Evolutionary conservation across 2,329 filamentous ascomycete genomes (phyloP), one percentile per base, ranked within the genome.

Genomic region (Aureobasidium uvarum): DNA sequence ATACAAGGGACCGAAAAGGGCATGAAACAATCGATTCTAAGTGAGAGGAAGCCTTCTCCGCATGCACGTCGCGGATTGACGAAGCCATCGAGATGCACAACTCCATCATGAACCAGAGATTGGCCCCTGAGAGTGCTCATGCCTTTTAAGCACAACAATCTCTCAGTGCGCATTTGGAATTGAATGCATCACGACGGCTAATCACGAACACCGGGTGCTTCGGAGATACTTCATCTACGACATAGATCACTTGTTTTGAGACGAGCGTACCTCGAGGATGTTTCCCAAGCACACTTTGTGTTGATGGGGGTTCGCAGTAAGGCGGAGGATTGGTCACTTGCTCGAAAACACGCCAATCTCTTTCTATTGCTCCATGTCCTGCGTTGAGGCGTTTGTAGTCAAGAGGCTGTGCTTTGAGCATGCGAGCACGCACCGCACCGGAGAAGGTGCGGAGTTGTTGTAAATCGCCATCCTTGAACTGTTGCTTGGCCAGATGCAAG

Each of bases 201-300:
- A 25, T 31, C 18, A 16, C n/a, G 14, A 36, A 11, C 6, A 25
- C 14, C 38, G 8, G 28, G 52, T n/a, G 52, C n/a, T 28, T 13
- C 13, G 23, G 23, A 43, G 23, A 43, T 23, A 28, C 38, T 25
- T 23, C 23, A 3, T 23, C 2, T 23, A 25, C 14, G 20, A 55
- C 20, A 13, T 25, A 28, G 11, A 56, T 31, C 38, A 31, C 1
- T 28, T 5, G 16, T 4, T 4, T 11, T 16, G 23, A 28, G 13
- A 41, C 20, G 5, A 28, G 23, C 55, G 18, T 36, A 60, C 56
- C 43, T 36, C 46, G 59, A 31, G 45, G 7, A 28, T 36, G 59
- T 41, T 62, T 62, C 2, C 59, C 59, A 33, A 62, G 59, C 18
- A 62, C 46, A 48, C 41, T 46, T 16, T 38, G 45, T 28, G 48